Evolutionary conservation across 257 asterid genomes (phyloP), one percentile per base, ranked within the genome.

Genomic region (Plantago elongata): DNA sequence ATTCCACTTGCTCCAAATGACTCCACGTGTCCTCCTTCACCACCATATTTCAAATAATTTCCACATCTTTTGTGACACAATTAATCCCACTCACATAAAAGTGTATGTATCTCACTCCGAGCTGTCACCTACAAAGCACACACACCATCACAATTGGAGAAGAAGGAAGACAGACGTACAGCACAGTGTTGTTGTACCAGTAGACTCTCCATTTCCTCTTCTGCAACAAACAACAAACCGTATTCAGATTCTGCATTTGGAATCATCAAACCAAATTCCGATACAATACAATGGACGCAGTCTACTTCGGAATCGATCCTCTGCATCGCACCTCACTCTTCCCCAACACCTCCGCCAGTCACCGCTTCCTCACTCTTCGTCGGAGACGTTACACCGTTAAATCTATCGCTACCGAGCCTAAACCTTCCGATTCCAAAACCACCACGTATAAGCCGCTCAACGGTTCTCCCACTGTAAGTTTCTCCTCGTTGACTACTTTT

Each of bases 381-480:
- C 72, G 46, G 14, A 69, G 46, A 60, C 77, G 62, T 15, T 76
- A 75, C 73, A 84, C 82, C 62, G 78, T 89, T 9, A 84, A 86
- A 15, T 90, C 97, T 61, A 71, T 93, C 17, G 90, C 96, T 5
- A 85, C 96, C 12, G 99, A 93, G 58, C 97, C 97, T 7, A 80
- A 71, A 54, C 94, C 91, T 0, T 63, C 95, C 13, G 87, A 73
- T 10, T 48, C 86, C 12, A 76, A 74, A 67, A 42, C 68, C 27
- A 67, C 18, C 84, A 70, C 57, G 74, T 70, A 72, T 56, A 72
- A 66, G 69, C 65, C 77, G 60, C 86, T 81, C 84, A 92, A 86
- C 71, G 97, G 92, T 47, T 71, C 70, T 48, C 83, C 95, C 51
- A 75, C 79, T 11, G 98, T 91, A 73, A 18, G 89, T 71, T 67